phyloP scores from a whole-genome alignment of 2,329 filamentous ascomycete genomes.

The Ceratocystis cacaofunesta region DNA sequence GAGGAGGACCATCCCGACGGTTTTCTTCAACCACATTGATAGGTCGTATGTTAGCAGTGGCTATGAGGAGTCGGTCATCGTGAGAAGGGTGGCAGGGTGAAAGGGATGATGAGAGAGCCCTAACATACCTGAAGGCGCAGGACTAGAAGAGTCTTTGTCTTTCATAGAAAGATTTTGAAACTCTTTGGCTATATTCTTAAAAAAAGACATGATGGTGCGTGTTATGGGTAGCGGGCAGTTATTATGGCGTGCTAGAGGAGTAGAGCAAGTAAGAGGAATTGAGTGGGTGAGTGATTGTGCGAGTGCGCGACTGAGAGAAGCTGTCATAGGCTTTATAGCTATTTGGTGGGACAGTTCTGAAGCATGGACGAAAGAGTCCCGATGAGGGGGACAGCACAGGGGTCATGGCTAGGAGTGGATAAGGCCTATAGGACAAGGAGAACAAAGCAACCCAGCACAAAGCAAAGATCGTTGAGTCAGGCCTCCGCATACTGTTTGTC shows the following conservation, averaged over 20 bases:
- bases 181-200: conserved; percentile 30
- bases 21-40: neutral
- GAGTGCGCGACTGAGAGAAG: neutral
- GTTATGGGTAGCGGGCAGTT: neutral
- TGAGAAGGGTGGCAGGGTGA: neutral
- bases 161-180: conserved; percentile 34
- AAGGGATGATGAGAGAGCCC: neutral
- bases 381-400: neutral
- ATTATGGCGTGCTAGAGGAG: neutral
- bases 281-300: neutral
- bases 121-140: neutral
- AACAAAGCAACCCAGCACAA: neutral
- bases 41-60: neutral
- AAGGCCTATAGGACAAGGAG: neutral
- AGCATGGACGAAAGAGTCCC: neutral
- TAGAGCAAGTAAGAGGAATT: neutral
- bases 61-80: neutral
- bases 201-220: conserved; percentile 29
- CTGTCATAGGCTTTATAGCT: neutral
- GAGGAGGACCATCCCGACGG: neutral
- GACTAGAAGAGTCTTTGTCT: conserved; percentile 18
- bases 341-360: neutral
- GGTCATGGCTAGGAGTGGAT: conserved; percentile 1
- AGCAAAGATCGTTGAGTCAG: neutral
- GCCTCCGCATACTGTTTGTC: neutral